Percentiles rank a stretch among this genome's conserved stretches.
Conservation (phyloP, 2,329 filamentous ascomycete species). For the Trichoderma afroharzianum region DNA sequence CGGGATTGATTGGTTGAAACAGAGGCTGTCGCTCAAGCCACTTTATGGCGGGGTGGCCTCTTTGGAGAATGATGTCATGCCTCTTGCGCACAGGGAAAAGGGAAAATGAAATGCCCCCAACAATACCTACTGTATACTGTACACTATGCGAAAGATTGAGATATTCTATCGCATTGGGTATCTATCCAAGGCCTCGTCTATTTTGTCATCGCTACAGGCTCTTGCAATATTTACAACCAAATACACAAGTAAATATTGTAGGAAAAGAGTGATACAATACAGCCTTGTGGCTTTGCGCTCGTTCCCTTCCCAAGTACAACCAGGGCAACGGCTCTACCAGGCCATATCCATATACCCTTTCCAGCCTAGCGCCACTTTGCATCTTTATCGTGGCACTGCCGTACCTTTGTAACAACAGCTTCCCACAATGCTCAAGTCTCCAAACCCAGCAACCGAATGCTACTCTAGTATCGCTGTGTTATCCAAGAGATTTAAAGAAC, state of each 20-base stretch:
- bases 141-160: too few species aligned
- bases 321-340: not conserved
- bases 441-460: not conserved
- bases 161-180: not conserved
- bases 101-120: not conserved
- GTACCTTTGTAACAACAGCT: not conserved
- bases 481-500: not conserved
- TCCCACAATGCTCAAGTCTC: not conserved
- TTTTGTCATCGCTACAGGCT: not conserved
- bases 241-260: not conserved
- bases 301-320: not conserved
- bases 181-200: too few species aligned
- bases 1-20: not conserved
- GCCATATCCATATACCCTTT: not conserved
- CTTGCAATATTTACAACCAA: not conserved
- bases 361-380: not conserved
- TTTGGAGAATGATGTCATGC: not conserved
- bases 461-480: not conserved
- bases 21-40: not conserved
- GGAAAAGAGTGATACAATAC: not conserved
- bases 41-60: not conserved
- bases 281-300: not conserved
- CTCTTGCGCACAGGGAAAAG: not conserved
- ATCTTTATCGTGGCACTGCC: not conserved
- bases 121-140: not conserved